Conservation (phyloP, 2,329 filamentous ascomycete genomes). For the Phialophora expanda region DNA sequence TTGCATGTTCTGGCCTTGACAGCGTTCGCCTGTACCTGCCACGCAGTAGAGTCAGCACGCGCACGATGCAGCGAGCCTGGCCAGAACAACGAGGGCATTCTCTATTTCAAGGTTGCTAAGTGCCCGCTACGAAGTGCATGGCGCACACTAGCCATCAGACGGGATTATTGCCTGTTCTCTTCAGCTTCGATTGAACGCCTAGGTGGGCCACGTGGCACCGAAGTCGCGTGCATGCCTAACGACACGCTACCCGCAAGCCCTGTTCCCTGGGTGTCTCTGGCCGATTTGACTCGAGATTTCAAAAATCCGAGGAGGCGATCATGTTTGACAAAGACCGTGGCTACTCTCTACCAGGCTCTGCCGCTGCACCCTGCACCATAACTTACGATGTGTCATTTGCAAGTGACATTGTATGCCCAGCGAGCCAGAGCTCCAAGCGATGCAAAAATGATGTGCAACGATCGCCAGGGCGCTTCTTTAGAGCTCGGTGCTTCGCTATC, state of each 20-base stretch:
- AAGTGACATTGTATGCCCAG: not conserved
- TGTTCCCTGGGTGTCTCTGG: not conserved
- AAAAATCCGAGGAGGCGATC: not conserved
- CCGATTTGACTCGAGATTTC: not conserved
- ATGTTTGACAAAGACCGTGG: not conserved
- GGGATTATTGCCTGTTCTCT: not conserved
- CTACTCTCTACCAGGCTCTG: not conserved
- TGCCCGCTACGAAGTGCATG: not conserved
- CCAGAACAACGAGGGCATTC: not conserved
- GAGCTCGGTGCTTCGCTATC: not conserved
- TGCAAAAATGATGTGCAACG: conserved; percentile 3
- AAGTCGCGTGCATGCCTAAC: conserved; percentile 11
- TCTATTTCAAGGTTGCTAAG: conserved; percentile 7
- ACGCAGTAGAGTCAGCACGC: not conserved
- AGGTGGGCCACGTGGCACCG: conserved; percentile 17
- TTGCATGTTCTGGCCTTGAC: conserved; percentile 16
- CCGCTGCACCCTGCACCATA: not conserved
- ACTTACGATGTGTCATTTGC: not conserved
- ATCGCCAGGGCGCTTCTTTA: conserved; percentile 10
- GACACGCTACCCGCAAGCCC: not conserved
- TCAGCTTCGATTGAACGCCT: not conserved
- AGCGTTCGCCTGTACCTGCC: conserved; percentile 3
- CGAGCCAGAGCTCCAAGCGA: not conserved
- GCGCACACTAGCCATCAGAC: not conserved
- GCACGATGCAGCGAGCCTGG: conserved; percentile 1